Base-by-base conservation (phyloP, 352 stramenopile species). In the Globisporangium nagaii region DNA sequence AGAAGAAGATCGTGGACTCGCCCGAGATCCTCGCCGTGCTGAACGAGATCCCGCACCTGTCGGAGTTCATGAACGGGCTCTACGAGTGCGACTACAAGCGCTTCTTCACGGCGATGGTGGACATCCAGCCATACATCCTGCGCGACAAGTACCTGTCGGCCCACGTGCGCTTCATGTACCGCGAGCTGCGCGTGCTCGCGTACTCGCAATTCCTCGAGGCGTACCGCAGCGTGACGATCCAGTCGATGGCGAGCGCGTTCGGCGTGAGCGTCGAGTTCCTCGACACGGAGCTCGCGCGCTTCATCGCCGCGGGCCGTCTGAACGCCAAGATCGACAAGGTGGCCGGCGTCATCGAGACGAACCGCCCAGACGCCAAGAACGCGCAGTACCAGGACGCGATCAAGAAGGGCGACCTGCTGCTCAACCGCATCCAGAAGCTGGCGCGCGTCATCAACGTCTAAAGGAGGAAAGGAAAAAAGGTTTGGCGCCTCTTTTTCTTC, bases 291-390 rank as follows among this genome's bases (percentile, higher is more conserved):
- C 87, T 99, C 11, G 96, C 94, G 56, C 88, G 94, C 45, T 99
- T 99, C 73, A 99, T 99, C 65, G 95, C 96, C 2, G 91, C 95
- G 1, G 91, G 95, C 2, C 85, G 97, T 31, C 71, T 99, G 44
- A 98, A 97, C 60, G 97, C 96, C 46, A 99, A 99, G 77, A 99
- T 99, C 72, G 97, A 99, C 75, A 99, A 99, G 78, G 96, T 98
- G 40, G 94, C 79, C 19, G 96, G 95, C 32, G 94, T 99, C 27
- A 97, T 99, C 56, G 94, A 99, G 67, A 99, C 95, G n/a, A 98
- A 98, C 68, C 86, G 96, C 41, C 93, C 96, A 1, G 97, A 99
- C 82, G 86, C 89, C 58, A 99, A 99, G 78, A 99, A 99, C 79
- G 92, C 94, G 17, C 94, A 98, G 72, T 99, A 99, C 73, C 88